Conservation (phyloP, 768 basidiomycete genomes). For the Nidularia pulvinata region DNA sequence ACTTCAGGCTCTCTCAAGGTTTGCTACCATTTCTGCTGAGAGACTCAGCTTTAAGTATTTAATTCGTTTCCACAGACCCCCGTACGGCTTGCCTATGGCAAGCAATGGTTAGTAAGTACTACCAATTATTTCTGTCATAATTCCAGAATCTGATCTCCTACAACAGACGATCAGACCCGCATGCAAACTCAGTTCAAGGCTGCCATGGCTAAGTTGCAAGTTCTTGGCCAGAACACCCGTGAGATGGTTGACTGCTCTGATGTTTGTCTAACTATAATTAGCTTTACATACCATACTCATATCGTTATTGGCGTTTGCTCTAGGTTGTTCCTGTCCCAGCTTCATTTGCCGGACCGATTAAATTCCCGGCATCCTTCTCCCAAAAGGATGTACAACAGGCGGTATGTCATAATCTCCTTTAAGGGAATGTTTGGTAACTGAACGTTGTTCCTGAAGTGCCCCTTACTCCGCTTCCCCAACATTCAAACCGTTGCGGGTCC, state of each 20-base stretch:
- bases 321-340: conserved; percentile 11
- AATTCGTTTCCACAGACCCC: not conserved
- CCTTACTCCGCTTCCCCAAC: conserved; percentile 3
- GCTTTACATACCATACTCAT: not conserved
- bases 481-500: conserved; percentile 4
- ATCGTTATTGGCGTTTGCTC: conserved; percentile 10
- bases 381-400: conserved; percentile 13
- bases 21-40: not conserved
- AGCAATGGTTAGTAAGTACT: conserved; percentile 1
- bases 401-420: not conserved
- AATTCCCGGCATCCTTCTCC: conserved; percentile 16
- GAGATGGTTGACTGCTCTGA: conserved; percentile 35
- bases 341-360: conserved; percentile 13
- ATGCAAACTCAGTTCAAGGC: conserved; percentile 20
- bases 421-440: not conserved
- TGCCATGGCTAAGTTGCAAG: conserved; percentile 30
- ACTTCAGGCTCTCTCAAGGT: conserved; percentile 19
- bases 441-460: not conserved
- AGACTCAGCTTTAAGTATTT: not conserved
- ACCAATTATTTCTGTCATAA: not conserved
- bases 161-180: conserved; percentile 13
- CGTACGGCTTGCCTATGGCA: conserved; percentile 18
- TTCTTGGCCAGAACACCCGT: conserved; percentile 22
- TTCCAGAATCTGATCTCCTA: conserved; percentile 12
- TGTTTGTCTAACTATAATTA: conserved; percentile 6